These are phyloP conservation scores for Zarea fungicola DNA, from an alignment of 2,329 filamentous ascomycete species.

Conservation along the genomic window DNA sequence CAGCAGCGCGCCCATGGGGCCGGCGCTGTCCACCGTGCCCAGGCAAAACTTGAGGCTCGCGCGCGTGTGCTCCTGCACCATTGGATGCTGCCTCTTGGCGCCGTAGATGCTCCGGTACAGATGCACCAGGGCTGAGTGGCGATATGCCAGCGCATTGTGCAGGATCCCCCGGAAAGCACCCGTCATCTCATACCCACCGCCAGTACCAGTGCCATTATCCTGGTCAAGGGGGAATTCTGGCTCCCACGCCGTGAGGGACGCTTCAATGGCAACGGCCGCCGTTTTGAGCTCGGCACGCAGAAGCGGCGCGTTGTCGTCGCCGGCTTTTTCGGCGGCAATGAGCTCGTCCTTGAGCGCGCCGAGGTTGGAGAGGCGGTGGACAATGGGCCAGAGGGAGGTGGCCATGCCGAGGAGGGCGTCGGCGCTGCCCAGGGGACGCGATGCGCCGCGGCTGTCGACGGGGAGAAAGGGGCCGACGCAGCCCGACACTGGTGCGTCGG, in stretches of 20 bases:
- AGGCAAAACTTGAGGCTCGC: constrained; percentile 48
- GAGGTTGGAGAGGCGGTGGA: constrained; percentile 55
- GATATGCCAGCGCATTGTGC: constrained; percentile 56
- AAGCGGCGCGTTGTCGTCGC: constrained; percentile 37
- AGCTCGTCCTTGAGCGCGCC: constrained; percentile 48
- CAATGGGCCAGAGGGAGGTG: constrained; percentile 58
- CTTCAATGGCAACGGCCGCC: constrained; percentile 50
- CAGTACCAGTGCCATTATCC: not conserved
- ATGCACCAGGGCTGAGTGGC: constrained; percentile 53
- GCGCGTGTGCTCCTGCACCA: constrained; percentile 50
- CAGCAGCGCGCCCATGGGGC: constrained; percentile 58
- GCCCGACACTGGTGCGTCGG: constrained; percentile 42
- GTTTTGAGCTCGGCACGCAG: constrained; percentile 46
- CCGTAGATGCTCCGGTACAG: constrained; percentile 51
- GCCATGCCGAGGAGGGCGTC: constrained; percentile 58
- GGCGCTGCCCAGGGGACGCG: constrained; percentile 46
- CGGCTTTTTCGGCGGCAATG: constrained; percentile 31
- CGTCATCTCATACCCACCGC: constrained; percentile 34
- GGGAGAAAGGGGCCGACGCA: constrained; percentile 43
- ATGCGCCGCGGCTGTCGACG: constrained; percentile 37
- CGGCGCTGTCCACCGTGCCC: constrained; percentile 48
- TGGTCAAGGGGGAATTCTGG: constrained; percentile 37
- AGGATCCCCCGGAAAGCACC: constrained; percentile 48
- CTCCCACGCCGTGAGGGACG: constrained; percentile 50
- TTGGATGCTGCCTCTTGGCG: constrained; percentile 39